A percentile compares a stretch with the other conserved stretches of the same genome.
Conservation (phyloP, 495 filamentous ascomycete genomes). For the Hypoxylon intermedium region DNA sequence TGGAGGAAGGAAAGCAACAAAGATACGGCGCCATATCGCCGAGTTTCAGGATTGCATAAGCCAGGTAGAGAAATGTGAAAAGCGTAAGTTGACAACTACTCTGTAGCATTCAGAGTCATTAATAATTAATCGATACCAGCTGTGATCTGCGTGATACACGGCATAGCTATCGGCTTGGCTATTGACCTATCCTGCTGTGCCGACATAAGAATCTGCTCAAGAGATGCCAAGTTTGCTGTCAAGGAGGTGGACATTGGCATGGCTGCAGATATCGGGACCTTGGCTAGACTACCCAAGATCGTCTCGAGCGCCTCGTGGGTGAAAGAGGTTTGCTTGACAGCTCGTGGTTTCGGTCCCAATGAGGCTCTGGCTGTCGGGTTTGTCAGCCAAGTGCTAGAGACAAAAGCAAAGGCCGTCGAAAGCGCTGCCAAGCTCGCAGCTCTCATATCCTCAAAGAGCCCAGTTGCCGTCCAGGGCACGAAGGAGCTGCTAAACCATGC, state of each 20-base stretch:
- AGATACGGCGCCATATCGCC: slow-evolving; percentile 69
- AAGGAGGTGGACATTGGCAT: slow-evolving; percentile 97
- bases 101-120: neutral
- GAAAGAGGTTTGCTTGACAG: slow-evolving; percentile 86
- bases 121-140: slow-evolving; percentile 52
- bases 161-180: slow-evolving; percentile 78
- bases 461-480: slow-evolving; percentile 89
- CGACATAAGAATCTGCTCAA: slow-evolving; percentile 78
- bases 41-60: slow-evolving; percentile 82
- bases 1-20: slow-evolving; percentile 69
- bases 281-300: slow-evolving; percentile 83
- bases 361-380: slow-evolving; percentile 87
- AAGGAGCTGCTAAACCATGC: slow-evolving; percentile 92
- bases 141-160: slow-evolving; percentile 85
- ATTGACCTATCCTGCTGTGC: slow-evolving; percentile 81
- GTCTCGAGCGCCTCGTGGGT: slow-evolving; percentile 84
- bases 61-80: slow-evolving; percentile 83
- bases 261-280: slow-evolving; percentile 90
- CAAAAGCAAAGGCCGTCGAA: slow-evolving; percentile 66
- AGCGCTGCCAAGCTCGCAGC: slow-evolving; percentile 70
- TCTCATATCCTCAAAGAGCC: slow-evolving; percentile 80
- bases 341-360: slow-evolving; percentile 74
- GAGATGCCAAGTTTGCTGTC: slow-evolving; percentile 72
- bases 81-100: slow-evolving; percentile 62
- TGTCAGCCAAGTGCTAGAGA: slow-evolving; percentile 76